A percentile compares a stretch with the other conserved stretches of the same genome.
These are phyloP conservation scores for Priceomyces melissophilus DNA, from an alignment of 805 yeast genomes.

Conservation along the genomic window DNA sequence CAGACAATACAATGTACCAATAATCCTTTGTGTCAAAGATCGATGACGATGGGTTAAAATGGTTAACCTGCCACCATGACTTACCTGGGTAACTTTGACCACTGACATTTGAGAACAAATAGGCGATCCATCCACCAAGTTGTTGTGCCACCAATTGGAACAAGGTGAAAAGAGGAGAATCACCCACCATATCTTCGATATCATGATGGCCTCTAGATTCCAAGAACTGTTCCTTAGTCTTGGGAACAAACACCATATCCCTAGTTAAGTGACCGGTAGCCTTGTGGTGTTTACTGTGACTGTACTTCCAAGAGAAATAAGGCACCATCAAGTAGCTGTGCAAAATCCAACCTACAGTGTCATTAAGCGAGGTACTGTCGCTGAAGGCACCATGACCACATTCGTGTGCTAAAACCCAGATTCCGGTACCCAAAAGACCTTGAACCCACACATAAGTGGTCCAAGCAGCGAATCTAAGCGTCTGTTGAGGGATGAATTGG, in stretches of 20 bases:
- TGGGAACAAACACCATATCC: constrained; percentile 84
- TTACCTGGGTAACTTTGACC: constrained; percentile 60
- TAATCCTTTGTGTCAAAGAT: constrained; percentile 71
- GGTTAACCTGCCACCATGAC: constrained; percentile 51
- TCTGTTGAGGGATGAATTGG: constrained; percentile 42
- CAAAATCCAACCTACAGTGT: constrained; percentile 76
- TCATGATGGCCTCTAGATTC: constrained; percentile 30
- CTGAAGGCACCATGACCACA: constrained; percentile 89
- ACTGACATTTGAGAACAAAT: constrained; percentile 67
- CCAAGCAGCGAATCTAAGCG: constrained; percentile 58
- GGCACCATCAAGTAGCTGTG: constrained; percentile 81
- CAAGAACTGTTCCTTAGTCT: constrained; percentile 56
- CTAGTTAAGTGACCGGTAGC: constrained; percentile 80
- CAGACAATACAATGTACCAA: constrained; percentile 68
- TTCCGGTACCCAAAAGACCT: constrained; percentile 71
- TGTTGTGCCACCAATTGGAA: constrained; percentile 60
- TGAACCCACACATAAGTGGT: constrained; percentile 47
- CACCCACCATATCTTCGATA: constrained; percentile 61
- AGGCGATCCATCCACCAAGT: constrained; percentile 70
- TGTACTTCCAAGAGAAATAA: constrained; percentile 80
- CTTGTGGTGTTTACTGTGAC: constrained; percentile 87
- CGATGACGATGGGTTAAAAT: constrained; percentile 71
- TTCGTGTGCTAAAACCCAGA: constrained; percentile 88
- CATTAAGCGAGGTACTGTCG: constrained; percentile 69
- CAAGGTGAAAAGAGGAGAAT: constrained; percentile 69